phyloP scores from a whole-genome alignment of 2,329 filamentous ascomycete species.

The Fusarium sublunatum region DNA sequence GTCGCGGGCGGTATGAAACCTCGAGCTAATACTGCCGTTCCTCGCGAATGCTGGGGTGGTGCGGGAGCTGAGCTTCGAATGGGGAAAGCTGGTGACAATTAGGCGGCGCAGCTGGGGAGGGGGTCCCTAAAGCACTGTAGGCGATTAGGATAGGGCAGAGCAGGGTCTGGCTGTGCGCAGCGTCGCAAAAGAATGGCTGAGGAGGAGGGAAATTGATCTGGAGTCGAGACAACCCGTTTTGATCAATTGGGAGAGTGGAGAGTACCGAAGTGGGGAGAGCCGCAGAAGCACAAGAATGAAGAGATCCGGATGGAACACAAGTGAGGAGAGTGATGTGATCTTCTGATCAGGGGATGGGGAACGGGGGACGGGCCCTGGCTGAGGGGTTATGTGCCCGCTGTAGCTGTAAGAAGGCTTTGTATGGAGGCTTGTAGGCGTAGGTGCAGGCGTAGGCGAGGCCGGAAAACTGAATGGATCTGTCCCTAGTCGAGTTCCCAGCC shows the following conservation, averaged over 20 bases:
- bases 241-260: constrained; percentile 30
- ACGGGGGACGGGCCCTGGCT: neutral
- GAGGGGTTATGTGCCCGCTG: constrained; percentile 17
- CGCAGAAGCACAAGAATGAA: constrained; percentile 25
- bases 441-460: constrained; percentile 11
- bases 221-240: constrained; percentile 30
- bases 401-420: too few relatives aligned
- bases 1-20: constrained; percentile 39
- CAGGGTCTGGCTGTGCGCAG: constrained; percentile 16
- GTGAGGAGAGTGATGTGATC: constrained; percentile 33
- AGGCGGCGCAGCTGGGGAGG: constrained; percentile 39
- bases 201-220: constrained; percentile 30
- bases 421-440: too few relatives aligned
- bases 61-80: constrained; percentile 30
- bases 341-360: constrained; percentile 33
- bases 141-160: neutral
- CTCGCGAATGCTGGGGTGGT: constrained; percentile 26
- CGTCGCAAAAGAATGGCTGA: constrained; percentile 22
- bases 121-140: constrained; percentile 4
- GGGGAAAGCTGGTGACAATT: constrained; percentile 20
- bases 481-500: constrained; percentile 39
- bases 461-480: constrained; percentile 27
- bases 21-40: constrained; percentile 42
- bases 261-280: constrained; percentile 37
- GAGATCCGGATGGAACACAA: constrained; percentile 32